Evolutionary conservation across 2,329 filamentous ascomycete genomes (phyloP).

Genomic region (Stagonosporopsis cucurbitacearum): DNA sequence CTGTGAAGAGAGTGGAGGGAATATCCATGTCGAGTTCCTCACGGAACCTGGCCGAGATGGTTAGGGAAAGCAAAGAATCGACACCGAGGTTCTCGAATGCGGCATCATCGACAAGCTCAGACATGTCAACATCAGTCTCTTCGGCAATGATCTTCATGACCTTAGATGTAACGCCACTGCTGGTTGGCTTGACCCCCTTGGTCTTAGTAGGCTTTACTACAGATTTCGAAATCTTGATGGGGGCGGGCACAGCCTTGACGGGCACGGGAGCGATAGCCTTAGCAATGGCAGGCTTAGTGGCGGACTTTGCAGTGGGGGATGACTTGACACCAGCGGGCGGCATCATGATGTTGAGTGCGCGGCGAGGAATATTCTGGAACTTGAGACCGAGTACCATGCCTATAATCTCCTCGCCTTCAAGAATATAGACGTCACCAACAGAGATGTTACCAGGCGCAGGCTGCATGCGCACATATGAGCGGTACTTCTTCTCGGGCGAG

Average conservation of each 20-base stretch:
- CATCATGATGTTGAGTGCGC: constrained; percentile 70
- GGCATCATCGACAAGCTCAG: constrained; percentile 65
- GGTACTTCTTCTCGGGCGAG: constrained; percentile 60
- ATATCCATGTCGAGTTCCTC: constrained; percentile 67
- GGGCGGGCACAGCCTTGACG: constrained; percentile 47
- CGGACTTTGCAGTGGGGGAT: constrained; percentile 35
- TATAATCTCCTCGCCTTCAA: constrained; percentile 65
- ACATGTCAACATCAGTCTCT: constrained; percentile 66
- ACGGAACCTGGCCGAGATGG: constrained; percentile 67
- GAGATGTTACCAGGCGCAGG: constrained; percentile 61
- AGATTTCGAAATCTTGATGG: constrained; percentile 58
- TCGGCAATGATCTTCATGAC: constrained; percentile 72
- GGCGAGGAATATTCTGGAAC: constrained; percentile 71
- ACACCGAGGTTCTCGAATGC: constrained; percentile 68
- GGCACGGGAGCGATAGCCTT: constrained; percentile 45
- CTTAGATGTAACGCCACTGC: constrained; percentile 56
- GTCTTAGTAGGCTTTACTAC: constrained; percentile 58
- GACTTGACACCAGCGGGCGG: constrained; percentile 61
- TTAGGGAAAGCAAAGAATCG: constrained; percentile 66
- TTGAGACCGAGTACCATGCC: constrained; percentile 67
- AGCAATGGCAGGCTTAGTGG: constrained; percentile 45
- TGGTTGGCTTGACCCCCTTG: constrained; percentile 56
- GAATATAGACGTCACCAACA: constrained; percentile 66
- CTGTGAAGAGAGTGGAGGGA: constrained; percentile 65
- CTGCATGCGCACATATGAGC: constrained; percentile 69